A percentile compares a stretch with the other conserved stretches of the same genome.
These are phyloP conservation scores for Irpex rosettiformis DNA, from an alignment of 1,284 basidiomycete genomes.

Conservation along the genomic window DNA sequence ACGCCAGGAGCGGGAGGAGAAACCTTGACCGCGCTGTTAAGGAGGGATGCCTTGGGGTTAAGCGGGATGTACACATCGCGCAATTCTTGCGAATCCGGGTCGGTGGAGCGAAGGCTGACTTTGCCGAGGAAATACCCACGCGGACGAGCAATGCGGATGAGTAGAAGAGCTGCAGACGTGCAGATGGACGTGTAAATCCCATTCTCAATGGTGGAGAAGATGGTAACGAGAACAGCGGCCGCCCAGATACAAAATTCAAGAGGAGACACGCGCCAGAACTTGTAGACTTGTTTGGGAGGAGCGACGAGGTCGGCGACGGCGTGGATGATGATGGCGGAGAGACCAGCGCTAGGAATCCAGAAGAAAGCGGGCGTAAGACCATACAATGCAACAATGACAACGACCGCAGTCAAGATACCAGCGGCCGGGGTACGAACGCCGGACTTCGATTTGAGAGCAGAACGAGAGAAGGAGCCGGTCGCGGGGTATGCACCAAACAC, in stretches of 20 bases:
- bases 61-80: constrained; percentile 90
- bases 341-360: constrained; percentile 77
- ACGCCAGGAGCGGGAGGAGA: constrained; percentile 83
- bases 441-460: constrained; percentile 93
- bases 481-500: constrained; percentile 93
- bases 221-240: constrained; percentile 84
- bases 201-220: constrained; percentile 88
- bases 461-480: constrained; percentile 97
- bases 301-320: constrained; percentile 92
- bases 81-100: constrained; percentile 31
- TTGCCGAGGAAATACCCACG: constrained; percentile 90
- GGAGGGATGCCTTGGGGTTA: constrained; percentile 48
- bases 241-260: constrained; percentile 91
- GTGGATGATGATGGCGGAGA: constrained; percentile 95
- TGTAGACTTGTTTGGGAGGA: constrained; percentile 83
- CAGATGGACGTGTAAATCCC: constrained; percentile 93
- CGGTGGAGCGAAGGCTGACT: constrained; percentile 41
- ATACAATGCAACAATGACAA: constrained; percentile 93
- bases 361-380: constrained; percentile 90
- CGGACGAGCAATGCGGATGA: constrained; percentile 89
- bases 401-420: constrained; percentile 83
- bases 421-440: constrained; percentile 94
- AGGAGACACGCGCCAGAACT: constrained; percentile 93
- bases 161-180: constrained; percentile 79
- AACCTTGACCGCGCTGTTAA: constrained; percentile 73